phyloP scores from a whole-genome alignment of 331 rosid species.

The Ulmus americana region DNA sequence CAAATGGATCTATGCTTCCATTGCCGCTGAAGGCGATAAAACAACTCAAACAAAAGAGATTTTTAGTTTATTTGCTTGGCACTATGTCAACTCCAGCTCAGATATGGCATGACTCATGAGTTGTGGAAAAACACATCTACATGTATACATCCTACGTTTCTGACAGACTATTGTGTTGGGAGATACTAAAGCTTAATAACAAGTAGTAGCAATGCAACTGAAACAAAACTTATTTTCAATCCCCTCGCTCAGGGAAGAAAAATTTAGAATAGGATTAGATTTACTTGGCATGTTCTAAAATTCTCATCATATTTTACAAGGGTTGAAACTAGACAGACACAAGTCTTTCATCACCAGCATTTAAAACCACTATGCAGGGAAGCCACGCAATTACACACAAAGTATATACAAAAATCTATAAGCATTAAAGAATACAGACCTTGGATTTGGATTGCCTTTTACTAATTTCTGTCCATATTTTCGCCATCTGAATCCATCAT shows the following conservation, averaged over 20 bases:
- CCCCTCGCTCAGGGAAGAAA: not conserved
- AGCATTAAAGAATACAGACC: conserved; percentile 39
- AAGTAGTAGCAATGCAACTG: conserved; percentile 1
- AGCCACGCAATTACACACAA: conserved; percentile 3
- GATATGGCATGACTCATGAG: not conserved
- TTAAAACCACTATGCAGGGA: conserved; percentile 14
- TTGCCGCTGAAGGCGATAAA: not conserved
- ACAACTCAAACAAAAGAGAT: not conserved
- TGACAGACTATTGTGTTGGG: not conserved
- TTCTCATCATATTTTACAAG: not conserved
- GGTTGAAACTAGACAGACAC: conserved; percentile 6
- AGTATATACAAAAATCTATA: not conserved
- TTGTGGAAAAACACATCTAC: not conserved
- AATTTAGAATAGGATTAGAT: not conserved
- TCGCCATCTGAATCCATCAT: conserved; percentile 93
- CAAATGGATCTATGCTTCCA: not conserved
- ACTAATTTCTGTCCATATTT: conserved; percentile 95
- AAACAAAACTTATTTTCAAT: not conserved
- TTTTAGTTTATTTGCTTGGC: not conserved
- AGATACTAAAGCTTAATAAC: not conserved
- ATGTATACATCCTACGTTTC: not conserved
- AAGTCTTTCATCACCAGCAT: conserved; percentile 5
- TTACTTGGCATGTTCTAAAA: not conserved
- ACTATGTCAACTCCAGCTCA: not conserved
- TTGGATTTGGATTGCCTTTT: conserved; percentile 81